Evolutionary conservation across 2,329 filamentous ascomycete species (phyloP).

Genomic region (Stemphylium beticola): DNA sequence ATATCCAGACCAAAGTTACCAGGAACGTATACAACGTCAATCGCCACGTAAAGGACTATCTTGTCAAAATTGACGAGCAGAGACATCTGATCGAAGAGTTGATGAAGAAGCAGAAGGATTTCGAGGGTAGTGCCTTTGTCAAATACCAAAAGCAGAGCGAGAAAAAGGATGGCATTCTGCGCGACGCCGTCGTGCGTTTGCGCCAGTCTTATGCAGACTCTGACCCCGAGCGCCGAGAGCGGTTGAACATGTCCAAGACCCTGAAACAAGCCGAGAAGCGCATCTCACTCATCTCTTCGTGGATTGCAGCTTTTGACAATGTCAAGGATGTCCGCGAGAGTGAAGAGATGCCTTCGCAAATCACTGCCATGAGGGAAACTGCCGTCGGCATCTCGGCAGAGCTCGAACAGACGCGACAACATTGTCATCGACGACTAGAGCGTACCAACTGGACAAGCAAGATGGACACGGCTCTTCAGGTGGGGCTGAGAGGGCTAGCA

Average conservation of each 20-base stretch:
- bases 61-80: conserved; percentile 99
- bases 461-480: conserved; percentile 85
- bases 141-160: conserved; percentile 92
- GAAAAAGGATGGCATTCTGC: conserved; percentile 76
- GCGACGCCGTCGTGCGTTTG: conserved; percentile 81
- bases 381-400: conserved; percentile 88
- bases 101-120: conserved; percentile 89
- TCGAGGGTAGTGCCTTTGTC: conserved; percentile 77
- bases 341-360: conserved; percentile 67
- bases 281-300: conserved; percentile 84
- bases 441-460: conserved; percentile 86
- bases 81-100: conserved; percentile 96
- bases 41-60: conserved; percentile 96
- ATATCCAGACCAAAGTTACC: conserved; percentile 99
- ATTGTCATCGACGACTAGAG: conserved; percentile 83
- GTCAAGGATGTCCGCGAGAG: conserved; percentile 76
- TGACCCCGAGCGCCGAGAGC: conserved; percentile 76
- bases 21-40: conserved; percentile 99
- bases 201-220: conserved; percentile 85
- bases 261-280: conserved; percentile 82
- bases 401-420: conserved; percentile 86
- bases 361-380: conserved; percentile 77
- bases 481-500: conserved; percentile 79
- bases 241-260: conserved; percentile 79
- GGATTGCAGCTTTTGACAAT: conserved; percentile 89